These are phyloP conservation scores for Annulohypoxylon bovei DNA, from an alignment of 495 filamentous ascomycete species.

Conservation along the genomic window DNA sequence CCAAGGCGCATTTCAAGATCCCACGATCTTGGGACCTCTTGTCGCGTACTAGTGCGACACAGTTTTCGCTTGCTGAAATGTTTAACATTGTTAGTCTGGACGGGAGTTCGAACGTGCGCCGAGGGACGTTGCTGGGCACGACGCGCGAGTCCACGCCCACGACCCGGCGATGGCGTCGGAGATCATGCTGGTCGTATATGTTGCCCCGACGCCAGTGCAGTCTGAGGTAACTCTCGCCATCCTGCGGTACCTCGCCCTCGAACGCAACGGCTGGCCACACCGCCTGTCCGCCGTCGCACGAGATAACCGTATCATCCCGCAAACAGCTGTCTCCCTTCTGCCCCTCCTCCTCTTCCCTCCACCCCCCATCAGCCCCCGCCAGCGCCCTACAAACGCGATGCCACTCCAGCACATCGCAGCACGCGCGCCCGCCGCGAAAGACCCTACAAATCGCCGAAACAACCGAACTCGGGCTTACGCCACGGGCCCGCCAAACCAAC, in stretches of 20 bases:
- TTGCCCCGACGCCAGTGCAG: conserved; percentile 11
- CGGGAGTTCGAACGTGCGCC: not conserved
- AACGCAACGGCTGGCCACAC: conserved; percentile 11
- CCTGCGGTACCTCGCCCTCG: not conserved
- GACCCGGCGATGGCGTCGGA: not conserved
- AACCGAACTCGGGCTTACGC: conserved; percentile 12
- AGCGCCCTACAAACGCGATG: conserved; percentile 23
- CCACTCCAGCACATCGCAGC: conserved; percentile 29
- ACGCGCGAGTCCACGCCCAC: conserved; percentile 6
- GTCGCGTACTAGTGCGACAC: not conserved
- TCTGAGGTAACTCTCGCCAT: conserved; percentile 22
- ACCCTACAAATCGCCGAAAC: conserved; percentile 13
- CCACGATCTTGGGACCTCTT: not conserved
- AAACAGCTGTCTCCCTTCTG: not conserved
- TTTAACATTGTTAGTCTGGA: not conserved
- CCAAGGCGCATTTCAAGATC: not conserved
- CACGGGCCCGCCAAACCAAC: conserved; percentile 5
- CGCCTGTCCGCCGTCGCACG: not conserved
- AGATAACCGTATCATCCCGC: not conserved
- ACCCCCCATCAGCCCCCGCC: not conserved
- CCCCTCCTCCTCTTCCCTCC: not conserved
- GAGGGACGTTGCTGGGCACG: not conserved
- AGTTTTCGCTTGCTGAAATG: not conserved
- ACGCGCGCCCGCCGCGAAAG: not conserved
- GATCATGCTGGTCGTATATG: not conserved